phyloP scores from a whole-genome alignment of 73 alveolate species.

The Symbiodinium natans region DNA sequence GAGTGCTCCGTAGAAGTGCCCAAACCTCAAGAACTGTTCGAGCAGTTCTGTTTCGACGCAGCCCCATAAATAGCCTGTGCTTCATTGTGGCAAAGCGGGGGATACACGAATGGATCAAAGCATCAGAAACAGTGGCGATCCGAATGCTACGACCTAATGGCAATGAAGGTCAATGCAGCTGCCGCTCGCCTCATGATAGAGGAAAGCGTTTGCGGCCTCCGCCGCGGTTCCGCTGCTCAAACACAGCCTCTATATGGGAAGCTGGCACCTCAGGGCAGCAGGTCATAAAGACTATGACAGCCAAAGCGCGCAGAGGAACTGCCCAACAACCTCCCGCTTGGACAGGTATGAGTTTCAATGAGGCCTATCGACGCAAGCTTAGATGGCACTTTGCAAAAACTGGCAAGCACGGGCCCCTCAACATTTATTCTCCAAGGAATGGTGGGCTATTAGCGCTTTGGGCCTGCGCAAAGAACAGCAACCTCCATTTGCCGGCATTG shows the following conservation, averaged over 20 bases:
- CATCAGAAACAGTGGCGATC: neutral
- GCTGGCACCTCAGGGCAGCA: too few species aligned
- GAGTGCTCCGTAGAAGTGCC: neutral
- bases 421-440: neutral
- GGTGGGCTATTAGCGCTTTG: conserved; percentile 14
- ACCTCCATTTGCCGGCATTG: neutral
- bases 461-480: neutral
- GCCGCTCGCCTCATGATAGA: neutral
- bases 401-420: neutral
- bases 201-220: neutral
- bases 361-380: conserved; percentile 2
- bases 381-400: neutral
- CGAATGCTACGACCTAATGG: neutral
- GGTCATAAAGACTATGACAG: too few species aligned
- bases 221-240: conserved; percentile 22
- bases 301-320: too few species aligned
- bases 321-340: too few species aligned
- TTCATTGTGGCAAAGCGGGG: neutral
- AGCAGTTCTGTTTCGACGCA: neutral
- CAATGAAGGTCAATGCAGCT: neutral
- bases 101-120: conserved; percentile 17
- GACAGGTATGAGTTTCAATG: neutral
- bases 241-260: too few species aligned
- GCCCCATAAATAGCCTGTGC: neutral
- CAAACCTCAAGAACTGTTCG: neutral